These are phyloP conservation scores for Colletotrichum cordylinicola DNA, from an alignment of 2,329 filamentous ascomycete species.

Conservation along the genomic window DNA sequence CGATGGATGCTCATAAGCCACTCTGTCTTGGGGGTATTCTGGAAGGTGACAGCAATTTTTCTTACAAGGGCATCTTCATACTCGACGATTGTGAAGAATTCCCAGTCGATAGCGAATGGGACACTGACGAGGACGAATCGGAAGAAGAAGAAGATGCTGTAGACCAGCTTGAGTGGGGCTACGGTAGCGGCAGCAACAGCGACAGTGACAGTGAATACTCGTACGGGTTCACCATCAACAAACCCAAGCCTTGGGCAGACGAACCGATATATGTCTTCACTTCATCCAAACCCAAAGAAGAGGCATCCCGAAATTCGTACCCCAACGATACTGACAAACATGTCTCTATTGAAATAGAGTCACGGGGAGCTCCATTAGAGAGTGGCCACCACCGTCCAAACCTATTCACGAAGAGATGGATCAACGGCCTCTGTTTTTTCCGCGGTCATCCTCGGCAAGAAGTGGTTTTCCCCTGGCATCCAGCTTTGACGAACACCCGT, in stretches of 20 bases:
- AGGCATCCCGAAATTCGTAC: neutral
- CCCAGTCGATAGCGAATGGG: neutral
- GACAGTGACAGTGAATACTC: neutral
- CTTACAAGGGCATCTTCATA: neutral
- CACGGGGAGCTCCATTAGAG: neutral
- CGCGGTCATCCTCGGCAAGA: neutral
- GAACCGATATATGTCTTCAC: neutral
- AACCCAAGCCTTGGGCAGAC: neutral
- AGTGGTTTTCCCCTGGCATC: neutral
- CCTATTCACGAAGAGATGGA: neutral
- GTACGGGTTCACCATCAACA: neutral
- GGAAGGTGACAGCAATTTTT: neutral
- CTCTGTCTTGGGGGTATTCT: neutral
- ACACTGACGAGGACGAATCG: neutral
- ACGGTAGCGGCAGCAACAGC: neutral
- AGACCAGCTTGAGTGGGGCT: neutral
- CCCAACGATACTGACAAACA: neutral
- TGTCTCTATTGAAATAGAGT: neutral
- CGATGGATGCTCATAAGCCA: neutral
- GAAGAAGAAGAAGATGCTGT: neutral
- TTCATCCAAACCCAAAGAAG: neutral
- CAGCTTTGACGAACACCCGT: neutral
- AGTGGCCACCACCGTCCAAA: neutral
- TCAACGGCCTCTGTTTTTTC: neutral
- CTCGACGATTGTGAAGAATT: neutral